Conservation (phyloP, 257 asterid genomes). For the Salvia splendens region DNA sequence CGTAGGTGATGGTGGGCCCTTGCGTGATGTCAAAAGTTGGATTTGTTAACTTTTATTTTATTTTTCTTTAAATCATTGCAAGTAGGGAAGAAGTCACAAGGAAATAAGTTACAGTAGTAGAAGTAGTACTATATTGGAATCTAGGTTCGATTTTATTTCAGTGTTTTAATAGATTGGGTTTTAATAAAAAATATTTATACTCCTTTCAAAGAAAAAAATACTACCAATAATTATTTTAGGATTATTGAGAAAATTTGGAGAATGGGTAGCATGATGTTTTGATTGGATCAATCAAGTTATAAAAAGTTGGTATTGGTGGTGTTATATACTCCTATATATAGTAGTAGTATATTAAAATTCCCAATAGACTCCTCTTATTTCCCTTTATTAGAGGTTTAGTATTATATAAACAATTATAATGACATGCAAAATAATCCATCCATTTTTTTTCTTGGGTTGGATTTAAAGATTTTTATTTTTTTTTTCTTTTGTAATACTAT, state of each 20-base stretch:
- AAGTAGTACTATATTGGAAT: background rate
- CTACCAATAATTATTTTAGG: background rate
- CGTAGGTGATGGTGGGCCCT: constrained; percentile 11
- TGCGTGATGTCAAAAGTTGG: constrained; percentile 20
- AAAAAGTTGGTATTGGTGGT: background rate
- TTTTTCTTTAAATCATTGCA: background rate
- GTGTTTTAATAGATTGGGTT: no score
- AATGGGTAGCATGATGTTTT: background rate
- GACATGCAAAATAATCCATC: background rate
- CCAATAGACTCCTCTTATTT: background rate
- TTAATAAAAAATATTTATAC: no score
- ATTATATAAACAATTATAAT: background rate
- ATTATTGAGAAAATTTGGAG: background rate
- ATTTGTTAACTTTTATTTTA: background rate
- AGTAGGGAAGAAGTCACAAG: background rate
- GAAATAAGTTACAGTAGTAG: background rate
- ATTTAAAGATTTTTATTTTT: background rate
- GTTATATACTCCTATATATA: background rate
- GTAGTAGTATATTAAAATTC: background rate
- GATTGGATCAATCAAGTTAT: background rate
- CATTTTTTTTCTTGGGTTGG: background rate
- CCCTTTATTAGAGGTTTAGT: background rate
- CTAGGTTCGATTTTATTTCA: background rate
- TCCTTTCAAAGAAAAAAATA: no score
- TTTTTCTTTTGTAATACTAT: no score